Evolutionary conservation across 495 filamentous ascomycete species (phyloP), one percentile per base, ranked within the genome.

Genomic region (Usnea hakonensis): DNA sequence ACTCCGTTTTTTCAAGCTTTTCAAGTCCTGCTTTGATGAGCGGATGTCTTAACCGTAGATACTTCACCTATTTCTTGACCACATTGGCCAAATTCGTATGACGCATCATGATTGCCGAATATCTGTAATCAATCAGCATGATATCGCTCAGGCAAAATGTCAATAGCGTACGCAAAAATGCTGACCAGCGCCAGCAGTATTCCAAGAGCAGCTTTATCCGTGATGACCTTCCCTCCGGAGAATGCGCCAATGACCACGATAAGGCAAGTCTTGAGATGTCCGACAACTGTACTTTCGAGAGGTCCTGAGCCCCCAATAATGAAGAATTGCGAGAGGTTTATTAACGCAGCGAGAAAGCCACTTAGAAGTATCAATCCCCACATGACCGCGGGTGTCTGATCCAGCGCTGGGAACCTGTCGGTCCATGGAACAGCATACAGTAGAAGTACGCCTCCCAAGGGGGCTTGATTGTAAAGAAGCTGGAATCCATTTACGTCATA

Each of bases 301-400:
- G 87, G 81, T 0, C 87, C 87, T 2, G 86, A 83, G 46, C 82
- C 82, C 43, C 60, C 85, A 41, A 90, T 83, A 65, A 90, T 89
- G 68, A 87, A 87, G 67, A 90, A 90, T 67, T 89, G 86, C 10
- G 83, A 87, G 54, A 89, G 76, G 68, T 90, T 90, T 66, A 90
- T 86, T 23, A 89, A 72, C 33, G 80, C 81, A 5, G 87, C 87
- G 61, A 85, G 83, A 17, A 82, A 54, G 10, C 86, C 86, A 37
- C 69, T 70, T 66, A 72, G 44, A 75, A 87, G 40, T 72, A 79
- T 64, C 71, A 75, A 54, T 38, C 59, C 50, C 68, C 68, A 69
- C 5, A 74, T 65, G 28, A 61, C 61, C 7, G 75, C 63, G 3
- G 78, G 76, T 0, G 83, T 78, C 35, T 76, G 74, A 11, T 71